A percentile compares a stretch with the other conserved stretches of the same genome.
Evolutionary conservation across 2,329 filamentous ascomycete species (phyloP).

Genomic region (Ceratocystis colombiana): DNA sequence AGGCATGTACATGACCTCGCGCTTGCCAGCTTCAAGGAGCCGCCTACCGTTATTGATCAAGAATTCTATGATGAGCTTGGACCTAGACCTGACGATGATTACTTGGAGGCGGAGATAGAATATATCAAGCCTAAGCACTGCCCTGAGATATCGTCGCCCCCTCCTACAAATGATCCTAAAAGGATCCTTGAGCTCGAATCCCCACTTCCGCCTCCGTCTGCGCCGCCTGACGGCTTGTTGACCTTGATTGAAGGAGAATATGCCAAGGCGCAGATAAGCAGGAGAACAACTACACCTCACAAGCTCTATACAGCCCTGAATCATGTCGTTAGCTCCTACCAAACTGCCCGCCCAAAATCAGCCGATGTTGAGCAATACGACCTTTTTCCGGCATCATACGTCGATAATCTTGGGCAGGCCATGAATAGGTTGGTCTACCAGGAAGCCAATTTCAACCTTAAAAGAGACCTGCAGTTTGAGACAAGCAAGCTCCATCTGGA

Average conservation of each 20-base stretch:
- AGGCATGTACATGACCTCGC: neutral
- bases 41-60: neutral
- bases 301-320: neutral
- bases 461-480: neutral
- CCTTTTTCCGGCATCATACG: neutral
- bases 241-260: neutral
- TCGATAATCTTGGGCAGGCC: neutral
- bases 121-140: neutral
- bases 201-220: neutral
- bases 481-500: neutral
- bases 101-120: neutral
- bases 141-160: neutral
- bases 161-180: neutral
- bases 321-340: neutral
- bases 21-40: neutral
- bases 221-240: neutral
- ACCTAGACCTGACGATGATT: neutral
- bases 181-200: no score
- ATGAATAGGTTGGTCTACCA: neutral
- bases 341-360: neutral
- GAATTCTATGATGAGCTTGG: neutral
- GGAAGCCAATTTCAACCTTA: neutral
- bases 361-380: neutral
- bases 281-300: neutral
- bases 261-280: neutral